Conservation (phyloP, 208 protist species). For the Trypanosoma theileri region DNA sequence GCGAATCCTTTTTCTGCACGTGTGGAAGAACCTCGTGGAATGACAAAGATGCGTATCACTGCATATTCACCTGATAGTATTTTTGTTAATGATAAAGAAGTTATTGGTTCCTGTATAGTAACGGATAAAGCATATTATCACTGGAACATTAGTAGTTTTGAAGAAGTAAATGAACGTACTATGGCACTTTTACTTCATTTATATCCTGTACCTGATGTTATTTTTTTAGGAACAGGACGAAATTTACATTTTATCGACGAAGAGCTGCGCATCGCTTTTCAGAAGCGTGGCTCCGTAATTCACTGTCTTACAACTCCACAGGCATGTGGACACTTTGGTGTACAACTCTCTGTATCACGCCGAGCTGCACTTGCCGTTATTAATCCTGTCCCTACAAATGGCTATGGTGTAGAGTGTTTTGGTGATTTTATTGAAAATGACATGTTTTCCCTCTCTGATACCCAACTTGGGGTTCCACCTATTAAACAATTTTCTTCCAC, state of each 20-base stretch:
- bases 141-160: constrained; percentile 89
- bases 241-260: constrained; percentile 89
- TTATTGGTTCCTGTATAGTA: constrained; percentile 90
- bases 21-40: constrained; percentile 73
- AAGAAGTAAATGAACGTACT: constrained; percentile 86
- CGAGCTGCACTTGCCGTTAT: constrained; percentile 79
- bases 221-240: constrained; percentile 84
- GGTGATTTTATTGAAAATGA: constrained; percentile 91
- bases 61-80: constrained; percentile 89
- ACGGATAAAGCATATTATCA: constrained; percentile 86
- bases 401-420: constrained; percentile 89
- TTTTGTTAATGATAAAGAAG: constrained; percentile 88
- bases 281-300: constrained; percentile 83
- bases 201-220: constrained; percentile 86
- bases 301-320: constrained; percentile 88
- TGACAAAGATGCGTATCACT: constrained; percentile 72
- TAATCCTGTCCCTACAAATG: constrained; percentile 86
- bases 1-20: constrained; percentile 85
- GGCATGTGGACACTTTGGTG: constrained; percentile 80
- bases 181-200: constrained; percentile 81
- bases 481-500: constrained; percentile 74
- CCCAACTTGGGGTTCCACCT: constrained; percentile 75
- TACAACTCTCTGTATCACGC: constrained; percentile 80
- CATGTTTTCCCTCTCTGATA: constrained; percentile 86
- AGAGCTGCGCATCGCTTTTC: constrained; percentile 83